phyloP scores from a whole-genome alignment of 2,329 filamentous ascomycete species.

The Aspergillus eucalypticola region DNA sequence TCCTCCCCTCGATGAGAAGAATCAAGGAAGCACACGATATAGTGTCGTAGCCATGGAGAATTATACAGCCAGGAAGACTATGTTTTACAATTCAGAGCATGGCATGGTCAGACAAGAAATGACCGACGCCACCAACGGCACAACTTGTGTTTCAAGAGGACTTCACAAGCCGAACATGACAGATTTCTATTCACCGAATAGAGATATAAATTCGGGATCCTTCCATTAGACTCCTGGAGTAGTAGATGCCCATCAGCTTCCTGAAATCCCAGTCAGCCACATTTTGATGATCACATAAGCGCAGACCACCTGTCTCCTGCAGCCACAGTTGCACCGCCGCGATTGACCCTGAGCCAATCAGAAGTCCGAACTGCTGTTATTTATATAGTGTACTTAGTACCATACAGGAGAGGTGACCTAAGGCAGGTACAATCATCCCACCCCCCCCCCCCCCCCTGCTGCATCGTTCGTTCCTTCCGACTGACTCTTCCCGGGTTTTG shows the following conservation, averaged over 20 bases:
- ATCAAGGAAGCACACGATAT: background rate
- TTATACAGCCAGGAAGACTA: conserved; percentile 6
- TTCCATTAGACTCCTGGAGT: background rate
- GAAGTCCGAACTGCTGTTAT: conserved; percentile 22
- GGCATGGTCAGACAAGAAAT: conserved; percentile 17
- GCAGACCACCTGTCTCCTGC: conserved; percentile 7
- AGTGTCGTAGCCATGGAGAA: conserved; percentile 13
- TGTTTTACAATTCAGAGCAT: conserved; percentile 2
- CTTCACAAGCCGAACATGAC: background rate
- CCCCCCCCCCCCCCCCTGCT: conserved; percentile 28
- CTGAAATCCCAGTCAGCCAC: background rate
- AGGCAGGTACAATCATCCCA: conserved; percentile 21
- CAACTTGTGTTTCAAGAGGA: background rate
- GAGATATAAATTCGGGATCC: background rate
- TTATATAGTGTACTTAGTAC: conserved; percentile 1
- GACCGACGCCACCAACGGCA: conserved; percentile 17
- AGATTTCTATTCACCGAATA: background rate
- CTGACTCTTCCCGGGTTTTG: background rate
- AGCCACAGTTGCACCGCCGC: conserved; percentile 14
- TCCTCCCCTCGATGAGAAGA: background rate
- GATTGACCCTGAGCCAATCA: conserved; percentile 18
- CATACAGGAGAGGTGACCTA: conserved; percentile 11
- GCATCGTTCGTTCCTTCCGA: conserved; percentile 16
- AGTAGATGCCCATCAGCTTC: background rate
- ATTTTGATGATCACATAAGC: conserved; percentile 9